phyloP scores from a whole-genome alignment of 352 stramenopile genomes.

The Pythium pectinolyticum region DNA sequence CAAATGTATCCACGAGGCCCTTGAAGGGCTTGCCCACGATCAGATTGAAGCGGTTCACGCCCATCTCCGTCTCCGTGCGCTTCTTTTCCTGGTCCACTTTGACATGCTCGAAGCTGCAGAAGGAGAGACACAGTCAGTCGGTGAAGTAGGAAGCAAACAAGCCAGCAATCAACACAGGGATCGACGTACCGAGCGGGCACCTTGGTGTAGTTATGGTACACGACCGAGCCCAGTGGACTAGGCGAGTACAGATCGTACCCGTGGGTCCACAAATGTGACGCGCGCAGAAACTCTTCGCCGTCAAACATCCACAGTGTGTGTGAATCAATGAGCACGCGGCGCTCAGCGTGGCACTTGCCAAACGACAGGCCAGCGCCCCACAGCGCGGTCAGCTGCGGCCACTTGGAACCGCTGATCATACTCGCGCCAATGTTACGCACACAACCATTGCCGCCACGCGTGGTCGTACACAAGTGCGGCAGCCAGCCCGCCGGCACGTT shows the following conservation, averaged over 20 bases:
- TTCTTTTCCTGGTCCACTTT: constrained; percentile 35
- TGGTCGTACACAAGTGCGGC: constrained; percentile 77
- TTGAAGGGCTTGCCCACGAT: constrained; percentile 36
- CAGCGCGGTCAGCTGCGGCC: constrained; percentile 67
- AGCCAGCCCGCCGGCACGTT: constrained; percentile 45
- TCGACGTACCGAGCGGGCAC: constrained; percentile 32
- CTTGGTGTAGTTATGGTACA: constrained; percentile 53
- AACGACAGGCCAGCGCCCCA: constrained; percentile 84
- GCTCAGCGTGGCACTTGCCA: constrained; percentile 83
- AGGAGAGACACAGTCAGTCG: not conserved
- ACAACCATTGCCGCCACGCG: constrained; percentile 57
- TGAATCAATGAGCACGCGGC: constrained; percentile 67
- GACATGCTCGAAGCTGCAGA: constrained; percentile 34
- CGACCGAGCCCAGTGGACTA: constrained; percentile 34
- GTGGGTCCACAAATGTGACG: constrained; percentile 41
- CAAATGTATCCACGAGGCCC: constrained; percentile 33
- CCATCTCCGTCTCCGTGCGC: constrained; percentile 32
- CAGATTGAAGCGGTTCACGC: constrained; percentile 38
- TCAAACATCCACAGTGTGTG: constrained; percentile 69
- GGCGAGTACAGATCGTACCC: constrained; percentile 46
- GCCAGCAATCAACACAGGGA: not conserved
- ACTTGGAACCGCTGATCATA: constrained; percentile 76
- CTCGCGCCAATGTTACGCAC: constrained; percentile 78
- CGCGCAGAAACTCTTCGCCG: constrained; percentile 41
- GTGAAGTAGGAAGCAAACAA: not conserved